Base-by-base conservation (phyloP, 306 rosid genomes). In the Vigna hirtella region DNA sequence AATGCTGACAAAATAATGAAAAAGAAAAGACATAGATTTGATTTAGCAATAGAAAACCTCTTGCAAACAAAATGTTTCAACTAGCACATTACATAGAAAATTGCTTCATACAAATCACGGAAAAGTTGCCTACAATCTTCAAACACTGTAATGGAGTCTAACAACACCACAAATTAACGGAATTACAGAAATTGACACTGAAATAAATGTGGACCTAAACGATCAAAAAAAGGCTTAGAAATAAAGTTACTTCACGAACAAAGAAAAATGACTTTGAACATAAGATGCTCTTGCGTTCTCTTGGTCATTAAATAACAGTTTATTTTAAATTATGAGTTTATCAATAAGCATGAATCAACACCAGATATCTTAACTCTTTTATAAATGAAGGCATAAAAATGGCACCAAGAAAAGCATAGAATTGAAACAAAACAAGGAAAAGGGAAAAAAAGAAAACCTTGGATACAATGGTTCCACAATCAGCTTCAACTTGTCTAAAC, bases 401-500 rank as follows among this genome's bases (percentile, higher is more conserved):
- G 52, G 20, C 10, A 59, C 70, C 50, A 47, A 57, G 43, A 71
- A 26, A 12, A 53, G 2, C 61, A 65, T 6, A 42, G 9, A 65
- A 50, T 11, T 26, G 13, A 36, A 45, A 40, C 24, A 68, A 73
- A 78, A 71, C 36, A 70, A 43, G 56, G 20, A 38, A 66, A 51
- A 30, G 78, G 77, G 34, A 50, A 70, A 77, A 94, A 24, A 81
- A 71, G 34, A 56, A 70, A 77, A 94, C 98, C 98, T 91, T 91
- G 51, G 98, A 94, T 36, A 91, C 90, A 68, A 90, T 88, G 62
- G 98, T 92, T 87, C 98, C 98, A 36, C 91, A 83, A 53, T 92
- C 95, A 40, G 93, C 94, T 87, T 92, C 87, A 80, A 95, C 98
- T 82, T 92, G 98, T 63, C 91, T 89, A 84, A 90, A 94, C 88